phyloP scores from a whole-genome alignment of 1,284 basidiomycete species.

The Tylopilus orsonianus region DNA sequence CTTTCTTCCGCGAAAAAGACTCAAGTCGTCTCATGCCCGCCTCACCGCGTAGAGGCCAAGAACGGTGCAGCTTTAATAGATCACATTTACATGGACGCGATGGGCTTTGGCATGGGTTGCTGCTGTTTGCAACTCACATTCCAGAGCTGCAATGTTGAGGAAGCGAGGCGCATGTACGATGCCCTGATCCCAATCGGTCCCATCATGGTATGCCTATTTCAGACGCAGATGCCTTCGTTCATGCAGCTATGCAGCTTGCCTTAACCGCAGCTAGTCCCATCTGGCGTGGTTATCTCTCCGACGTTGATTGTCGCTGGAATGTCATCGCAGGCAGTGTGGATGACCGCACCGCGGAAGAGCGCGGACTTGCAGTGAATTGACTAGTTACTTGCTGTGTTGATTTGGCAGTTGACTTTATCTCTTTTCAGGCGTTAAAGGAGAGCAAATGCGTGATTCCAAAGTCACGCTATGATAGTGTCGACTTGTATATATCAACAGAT shows the following conservation, averaged over 20 bases:
- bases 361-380: slow-evolving; percentile 72
- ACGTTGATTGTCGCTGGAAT: slow-evolving; percentile 98
- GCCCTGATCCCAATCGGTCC: slow-evolving; percentile 92
- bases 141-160: slow-evolving; percentile 91
- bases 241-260: slow-evolving; percentile 63
- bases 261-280: slow-evolving; percentile 92
- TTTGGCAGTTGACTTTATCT: slow-evolving; percentile 8
- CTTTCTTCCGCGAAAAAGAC: slow-evolving; percentile 5
- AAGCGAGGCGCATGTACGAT: slow-evolving; percentile 93
- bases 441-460: slow-evolving; percentile 85
- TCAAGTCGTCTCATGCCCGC: slow-evolving; percentile 12
- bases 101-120: slow-evolving; percentile 99
- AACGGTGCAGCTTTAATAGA: slow-evolving; percentile 83
- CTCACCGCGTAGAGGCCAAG: slow-evolving; percentile 66
- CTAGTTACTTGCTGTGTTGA: background rate
- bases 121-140: slow-evolving; percentile 98
- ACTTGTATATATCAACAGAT: slow-evolving; percentile 89
- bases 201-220: slow-evolving; percentile 68
- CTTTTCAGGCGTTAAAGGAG: slow-evolving; percentile 69
- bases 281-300: slow-evolving; percentile 92
- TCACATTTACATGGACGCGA: slow-evolving; percentile 98
- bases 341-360: slow-evolving; percentile 93
- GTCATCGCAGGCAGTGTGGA: slow-evolving; percentile 97
- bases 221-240: slow-evolving; percentile 1
- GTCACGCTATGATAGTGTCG: slow-evolving; percentile 95